Base-by-base conservation (phyloP, 495 filamentous ascomycete genomes). In the Symbiotaphrina buchneri region DNA sequence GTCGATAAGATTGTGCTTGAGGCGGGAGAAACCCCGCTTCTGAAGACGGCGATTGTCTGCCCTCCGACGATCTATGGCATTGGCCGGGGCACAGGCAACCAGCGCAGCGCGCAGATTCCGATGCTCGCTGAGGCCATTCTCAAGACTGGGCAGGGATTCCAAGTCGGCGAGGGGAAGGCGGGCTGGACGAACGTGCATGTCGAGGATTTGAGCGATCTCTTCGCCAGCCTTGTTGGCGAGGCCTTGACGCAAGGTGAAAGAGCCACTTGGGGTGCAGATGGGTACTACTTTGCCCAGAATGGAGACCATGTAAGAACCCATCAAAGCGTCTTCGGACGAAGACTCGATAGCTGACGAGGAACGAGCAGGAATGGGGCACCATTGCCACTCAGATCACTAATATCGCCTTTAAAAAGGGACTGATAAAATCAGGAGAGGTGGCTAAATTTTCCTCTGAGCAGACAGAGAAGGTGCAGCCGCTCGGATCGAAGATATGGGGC, bases 251-350 rank as follows among this genome's bases (percentile, higher is more conserved):
- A 13, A 25, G 13, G 8, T 8, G 58, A 59, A 5, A 54, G 63
- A 15, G 74, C 76, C 22, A 68, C 75, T 10, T 92, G 78, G 68
- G 73, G 71, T 5, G 51, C 59, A 6, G 58, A 74, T 40, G 78
- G 65, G 1, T 84, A 87, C 47, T 85, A 75, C 47, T 64, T 83
- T 36, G 59, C 63, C 21, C 71, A 80, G 47, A 73, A 71, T 40
- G 75, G 69, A 3, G 50, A 67, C 28, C 72, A 77, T 43, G 57
- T 60, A 25, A 25, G 22, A 8, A 7, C n/a, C n/a, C n/a, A n/a
- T n/a, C n/a, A n/a, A n/a, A n/a, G n/a, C n/a, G n/a, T n/a, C n/a
- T n/a, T n/a, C n/a, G n/a, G n/a, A n/a, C n/a, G n/a, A n/a, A n/a
- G n/a, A n/a, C n/a, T n/a, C n/a, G n/a, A 25, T 11, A 8, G 22